Conservation (phyloP, 1,284 basidiomycete genomes). For the Trametes sp. region DNA sequence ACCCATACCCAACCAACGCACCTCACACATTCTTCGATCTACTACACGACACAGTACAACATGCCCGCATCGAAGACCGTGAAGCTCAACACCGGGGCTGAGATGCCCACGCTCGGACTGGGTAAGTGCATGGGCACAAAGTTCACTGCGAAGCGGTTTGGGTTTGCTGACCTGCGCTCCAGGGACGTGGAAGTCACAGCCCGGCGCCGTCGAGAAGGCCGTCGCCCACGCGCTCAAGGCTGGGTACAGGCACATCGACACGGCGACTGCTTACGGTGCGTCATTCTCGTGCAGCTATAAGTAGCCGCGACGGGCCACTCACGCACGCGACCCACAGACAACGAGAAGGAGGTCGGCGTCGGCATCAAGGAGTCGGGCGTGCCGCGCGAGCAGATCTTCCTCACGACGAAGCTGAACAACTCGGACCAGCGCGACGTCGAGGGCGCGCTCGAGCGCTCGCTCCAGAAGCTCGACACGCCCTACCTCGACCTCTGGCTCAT, state of each 20-base stretch:
- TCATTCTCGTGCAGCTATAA: background rate
- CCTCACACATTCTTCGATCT: background rate
- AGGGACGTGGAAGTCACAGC: constrained; percentile 84
- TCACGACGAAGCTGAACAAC: constrained; percentile 84
- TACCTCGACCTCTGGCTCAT: constrained; percentile 88
- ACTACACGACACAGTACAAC: background rate
- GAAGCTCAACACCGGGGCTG: constrained; percentile 76
- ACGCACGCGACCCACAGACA: constrained; percentile 43
- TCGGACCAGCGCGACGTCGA: constrained; percentile 68
- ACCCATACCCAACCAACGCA: background rate
- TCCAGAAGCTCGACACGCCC: constrained; percentile 71
- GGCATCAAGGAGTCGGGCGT: constrained; percentile 80
- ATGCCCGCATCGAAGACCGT: constrained; percentile 47
- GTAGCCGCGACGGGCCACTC: too few relatives aligned
- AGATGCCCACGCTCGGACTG: constrained; percentile 80
- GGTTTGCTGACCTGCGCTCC: constrained; percentile 2
- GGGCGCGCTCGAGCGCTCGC: constrained; percentile 74
- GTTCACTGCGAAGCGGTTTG: background rate
- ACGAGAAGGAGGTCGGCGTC: constrained; percentile 77
- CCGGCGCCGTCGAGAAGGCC: constrained; percentile 69
- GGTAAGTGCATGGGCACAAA: constrained; percentile 50
- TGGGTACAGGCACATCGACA: constrained; percentile 83
- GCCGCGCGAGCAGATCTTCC: constrained; percentile 71
- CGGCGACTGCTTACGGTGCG: constrained; percentile 54
- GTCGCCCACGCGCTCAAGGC: constrained; percentile 76